phyloP scores from a whole-genome alignment of 148 eudicot genomes.

The Salicornia ramosissima region DNA sequence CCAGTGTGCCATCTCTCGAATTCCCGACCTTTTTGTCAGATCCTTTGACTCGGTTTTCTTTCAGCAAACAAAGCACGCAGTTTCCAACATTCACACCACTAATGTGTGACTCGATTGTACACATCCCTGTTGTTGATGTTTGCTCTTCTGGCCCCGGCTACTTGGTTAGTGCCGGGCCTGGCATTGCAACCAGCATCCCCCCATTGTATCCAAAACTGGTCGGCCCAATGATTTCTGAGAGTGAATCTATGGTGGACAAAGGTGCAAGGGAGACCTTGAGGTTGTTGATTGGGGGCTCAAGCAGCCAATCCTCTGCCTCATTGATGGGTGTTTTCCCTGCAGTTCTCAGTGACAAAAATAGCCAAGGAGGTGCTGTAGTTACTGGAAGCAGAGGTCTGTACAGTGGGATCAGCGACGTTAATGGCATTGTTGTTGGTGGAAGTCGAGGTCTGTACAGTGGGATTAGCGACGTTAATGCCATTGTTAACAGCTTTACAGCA shows the following conservation, averaged over 20 bases:
- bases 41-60: constrained; percentile 48
- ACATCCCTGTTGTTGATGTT: constrained; percentile 72
- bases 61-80: constrained; percentile 46
- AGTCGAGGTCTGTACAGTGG: constrained; percentile 73
- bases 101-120: constrained; percentile 84
- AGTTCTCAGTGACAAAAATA: constrained; percentile 37
- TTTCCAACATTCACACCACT: constrained; percentile 73
- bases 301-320: constrained; percentile 40
- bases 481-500: constrained; percentile 44
- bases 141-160: constrained; percentile 92
- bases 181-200: constrained; percentile 51
- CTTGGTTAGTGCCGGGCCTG: constrained; percentile 77
- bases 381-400: neutral
- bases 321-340: constrained; percentile 51
- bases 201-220: constrained; percentile 47
- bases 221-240: constrained; percentile 48
- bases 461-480: constrained; percentile 48
- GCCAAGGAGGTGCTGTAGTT: constrained; percentile 18
- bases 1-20: constrained; percentile 43
- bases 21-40: constrained; percentile 56
- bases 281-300: constrained; percentile 58
- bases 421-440: constrained; percentile 37
- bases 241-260: constrained; percentile 58
- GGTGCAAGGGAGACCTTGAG: constrained; percentile 86
- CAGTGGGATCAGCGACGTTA: neutral